Conservation (phyloP, 345 rosid species). For the Pseudoturritis turrita region DNA sequence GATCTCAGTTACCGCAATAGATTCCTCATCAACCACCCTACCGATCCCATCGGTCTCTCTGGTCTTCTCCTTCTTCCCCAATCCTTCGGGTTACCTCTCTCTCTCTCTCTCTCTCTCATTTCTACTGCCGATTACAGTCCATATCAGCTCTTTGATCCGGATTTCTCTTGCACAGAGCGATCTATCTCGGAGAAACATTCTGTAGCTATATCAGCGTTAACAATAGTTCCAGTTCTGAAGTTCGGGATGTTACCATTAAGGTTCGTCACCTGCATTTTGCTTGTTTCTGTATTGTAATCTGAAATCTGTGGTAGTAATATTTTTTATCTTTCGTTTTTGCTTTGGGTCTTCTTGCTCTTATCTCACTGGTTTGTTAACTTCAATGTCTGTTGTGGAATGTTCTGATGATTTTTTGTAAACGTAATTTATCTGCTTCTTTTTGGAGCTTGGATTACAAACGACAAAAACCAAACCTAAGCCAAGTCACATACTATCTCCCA, state of each 20-base stretch:
- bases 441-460: not conserved
- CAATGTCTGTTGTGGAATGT: not conserved
- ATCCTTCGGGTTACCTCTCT: slow-evolving; percentile 65
- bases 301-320: not conserved
- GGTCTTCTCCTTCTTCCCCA: slow-evolving; percentile 98
- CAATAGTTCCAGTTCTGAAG: slow-evolving; percentile 81
- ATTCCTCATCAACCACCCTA: slow-evolving; percentile 49
- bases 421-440: not conserved
- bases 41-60: slow-evolving; percentile 85
- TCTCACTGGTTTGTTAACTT: not conserved
- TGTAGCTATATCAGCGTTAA: slow-evolving; percentile 93
- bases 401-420: not conserved
- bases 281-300: not conserved
- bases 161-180: slow-evolving; percentile 46
- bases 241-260: slow-evolving; percentile 77
- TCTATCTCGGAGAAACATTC: slow-evolving; percentile 91
- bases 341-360: not conserved
- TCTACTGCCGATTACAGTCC: not conserved
- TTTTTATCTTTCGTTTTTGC: not conserved
- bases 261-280: slow-evolving; percentile 26
- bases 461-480: not conserved
- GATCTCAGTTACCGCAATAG: slow-evolving; percentile 66
- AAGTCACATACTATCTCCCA: not conserved
- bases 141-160: not conserved
- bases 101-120: not conserved